Percentiles rank a stretch among this genome's conserved stretches.
phyloP scores from a whole-genome alignment of 192 early-diverging fungal genomes.

The Paraglomus occultum region DNA sequence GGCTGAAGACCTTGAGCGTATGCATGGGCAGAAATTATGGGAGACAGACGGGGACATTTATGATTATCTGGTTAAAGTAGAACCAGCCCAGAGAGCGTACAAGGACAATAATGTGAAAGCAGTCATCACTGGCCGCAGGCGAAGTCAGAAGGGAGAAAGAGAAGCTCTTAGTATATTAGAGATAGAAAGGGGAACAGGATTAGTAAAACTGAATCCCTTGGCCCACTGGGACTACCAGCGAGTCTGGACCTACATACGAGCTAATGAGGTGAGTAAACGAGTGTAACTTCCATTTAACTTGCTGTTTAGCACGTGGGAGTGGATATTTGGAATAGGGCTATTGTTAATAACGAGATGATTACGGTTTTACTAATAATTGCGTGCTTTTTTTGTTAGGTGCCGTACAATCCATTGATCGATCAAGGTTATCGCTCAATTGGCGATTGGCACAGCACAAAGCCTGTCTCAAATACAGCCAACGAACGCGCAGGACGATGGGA shows the following conservation, averaged over 20 bases:
- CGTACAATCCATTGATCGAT: conserved; percentile 88
- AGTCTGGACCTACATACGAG: conserved; percentile 83
- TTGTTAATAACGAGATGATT: background rate
- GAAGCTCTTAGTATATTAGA: conserved; percentile 75
- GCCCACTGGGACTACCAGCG: conserved; percentile 88
- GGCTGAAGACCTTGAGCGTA: conserved; percentile 63
- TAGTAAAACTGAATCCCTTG: conserved; percentile 91
- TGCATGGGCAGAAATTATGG: conserved; percentile 83
- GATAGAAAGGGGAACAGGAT: conserved; percentile 67
- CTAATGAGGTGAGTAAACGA: conserved; percentile 56
- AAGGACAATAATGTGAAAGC: conserved; percentile 67
- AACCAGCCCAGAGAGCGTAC: conserved; percentile 88
- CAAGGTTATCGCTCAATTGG: conserved; percentile 91
- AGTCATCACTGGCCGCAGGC: conserved; percentile 87
- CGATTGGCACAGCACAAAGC: conserved; percentile 87
- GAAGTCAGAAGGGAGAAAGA: conserved; percentile 84
- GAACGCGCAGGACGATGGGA: conserved; percentile 91
- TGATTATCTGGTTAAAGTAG: conserved; percentile 93
- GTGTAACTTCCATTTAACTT: too few species aligned
- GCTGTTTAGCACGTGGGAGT: too few species aligned
- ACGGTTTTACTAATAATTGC: background rate
- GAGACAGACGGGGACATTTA: conserved; percentile 73
- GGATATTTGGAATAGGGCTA: too few species aligned
- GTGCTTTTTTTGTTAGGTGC: conserved; percentile 51
- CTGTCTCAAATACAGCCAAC: conserved; percentile 57